A percentile compares a stretch with the other conserved stretches of the same genome.
Conservation (phyloP, 108 stramenopile genomes). For the Pseudonitzschia pungens region DNA sequence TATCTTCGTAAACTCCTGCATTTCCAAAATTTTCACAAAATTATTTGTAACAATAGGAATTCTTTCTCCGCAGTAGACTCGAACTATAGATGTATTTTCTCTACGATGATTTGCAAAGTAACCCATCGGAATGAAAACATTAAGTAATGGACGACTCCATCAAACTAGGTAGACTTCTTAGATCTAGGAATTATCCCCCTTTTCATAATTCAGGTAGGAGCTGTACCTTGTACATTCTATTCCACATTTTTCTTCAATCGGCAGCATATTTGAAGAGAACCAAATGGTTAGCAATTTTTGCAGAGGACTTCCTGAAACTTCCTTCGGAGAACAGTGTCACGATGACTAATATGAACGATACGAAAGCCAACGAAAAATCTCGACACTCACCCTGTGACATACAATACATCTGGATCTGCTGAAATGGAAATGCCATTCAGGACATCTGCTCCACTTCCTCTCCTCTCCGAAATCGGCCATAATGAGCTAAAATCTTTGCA, state of each 20-base stretch:
- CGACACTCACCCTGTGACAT: constrained; percentile 51
- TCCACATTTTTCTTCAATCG: constrained; percentile 51
- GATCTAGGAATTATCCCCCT: neutral
- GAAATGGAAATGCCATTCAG: constrained; percentile 87
- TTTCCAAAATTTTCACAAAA: no score
- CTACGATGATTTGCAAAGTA: no score
- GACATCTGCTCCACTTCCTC: constrained; percentile 55
- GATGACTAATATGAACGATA: no score
- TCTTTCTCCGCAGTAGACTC: no score
- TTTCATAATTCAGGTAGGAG: constrained; percentile 14
- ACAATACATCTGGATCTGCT: constrained; percentile 59
- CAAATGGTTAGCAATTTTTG: neutral
- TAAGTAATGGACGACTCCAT: no score
- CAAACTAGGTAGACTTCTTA: neutral
- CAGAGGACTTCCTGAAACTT: no score
- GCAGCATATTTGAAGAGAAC: neutral
- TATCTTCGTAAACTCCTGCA: no score
- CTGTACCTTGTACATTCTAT: constrained; percentile 65
- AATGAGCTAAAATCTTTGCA: constrained; percentile 60
- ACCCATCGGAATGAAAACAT: no score
- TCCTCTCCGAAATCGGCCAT: constrained; percentile 52
- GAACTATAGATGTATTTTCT: no score
- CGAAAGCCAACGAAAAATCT: neutral
- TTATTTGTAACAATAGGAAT: no score
- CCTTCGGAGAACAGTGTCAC: no score